Evolutionary conservation across 768 basidiomycete genomes (phyloP).

Genomic region (Lactifluus subvellereus): DNA sequence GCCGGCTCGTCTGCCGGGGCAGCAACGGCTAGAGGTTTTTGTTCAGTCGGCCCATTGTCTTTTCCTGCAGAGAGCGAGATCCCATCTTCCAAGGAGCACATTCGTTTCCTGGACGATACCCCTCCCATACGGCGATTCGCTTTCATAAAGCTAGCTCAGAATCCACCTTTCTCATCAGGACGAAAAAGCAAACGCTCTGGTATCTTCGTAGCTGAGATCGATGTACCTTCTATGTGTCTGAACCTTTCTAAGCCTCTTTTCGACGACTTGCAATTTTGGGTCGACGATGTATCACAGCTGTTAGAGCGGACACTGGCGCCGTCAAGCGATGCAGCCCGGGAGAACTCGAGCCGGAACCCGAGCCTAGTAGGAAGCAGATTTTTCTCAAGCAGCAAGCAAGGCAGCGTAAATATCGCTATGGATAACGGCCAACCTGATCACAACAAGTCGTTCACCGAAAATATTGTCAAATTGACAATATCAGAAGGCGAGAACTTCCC

Average conservation of each 20-base stretch:
- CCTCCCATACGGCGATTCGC: neutral
- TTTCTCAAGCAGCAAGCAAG: slow-evolving; percentile 43
- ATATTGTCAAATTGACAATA: slow-evolving; percentile 44
- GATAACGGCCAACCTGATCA: slow-evolving; percentile 30
- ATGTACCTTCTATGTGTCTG: slow-evolving; percentile 59
- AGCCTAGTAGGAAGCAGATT: slow-evolving; percentile 78
- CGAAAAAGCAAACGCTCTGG: slow-evolving; percentile 13
- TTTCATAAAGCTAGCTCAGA: neutral
- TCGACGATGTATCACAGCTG: slow-evolving; percentile 78
- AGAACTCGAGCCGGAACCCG: slow-evolving; percentile 44
- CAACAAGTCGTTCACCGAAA: slow-evolving; percentile 33
- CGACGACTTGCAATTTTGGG: slow-evolving; percentile 81
- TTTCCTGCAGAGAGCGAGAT: slow-evolving; percentile 7
- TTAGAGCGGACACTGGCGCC: slow-evolving; percentile 41
- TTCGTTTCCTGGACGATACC: slow-evolving; percentile 13
- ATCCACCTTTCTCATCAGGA: neutral
- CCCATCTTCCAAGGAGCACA: slow-evolving; percentile 5
- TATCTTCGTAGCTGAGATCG: slow-evolving; percentile 27
- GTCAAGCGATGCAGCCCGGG: slow-evolving; percentile 28
- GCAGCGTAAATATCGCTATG: slow-evolving; percentile 36
- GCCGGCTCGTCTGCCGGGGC: slow-evolving; percentile 42
- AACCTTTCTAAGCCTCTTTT: slow-evolving; percentile 57
- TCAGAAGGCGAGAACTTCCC: slow-evolving; percentile 31
- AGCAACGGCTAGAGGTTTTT: slow-evolving; percentile 38
- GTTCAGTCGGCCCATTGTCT: slow-evolving; percentile 46